Evolutionary conservation across 2,329 filamentous ascomycete species (phyloP), one percentile per base, ranked within the genome.

Genomic region (Cladosporium sp.): DNA sequence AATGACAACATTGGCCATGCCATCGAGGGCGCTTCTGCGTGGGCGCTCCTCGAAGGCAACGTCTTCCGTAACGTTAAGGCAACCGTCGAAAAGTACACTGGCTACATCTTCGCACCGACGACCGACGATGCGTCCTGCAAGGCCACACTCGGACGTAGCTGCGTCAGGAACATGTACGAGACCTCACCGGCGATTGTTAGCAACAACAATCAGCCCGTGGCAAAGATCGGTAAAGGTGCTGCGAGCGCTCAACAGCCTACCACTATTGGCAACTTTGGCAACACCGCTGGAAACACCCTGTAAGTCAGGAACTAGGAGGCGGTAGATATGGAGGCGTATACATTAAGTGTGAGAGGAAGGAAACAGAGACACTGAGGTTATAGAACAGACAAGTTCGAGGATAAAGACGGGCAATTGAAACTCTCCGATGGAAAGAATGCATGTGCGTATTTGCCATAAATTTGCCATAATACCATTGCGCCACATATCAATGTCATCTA

Each of bases 1-100:
- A 80, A 84, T 74, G 80, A 82, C 72, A 84, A 82, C 75, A 73
- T 77, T 21, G 83, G 83, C 55, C 86, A 88, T 76, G 83, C 85
- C 18, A 87, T 88, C 74, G 86, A 87, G 69, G 75, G 68, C 12
- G 68, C 67, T 5, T 64, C 65, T 2, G 63, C 66, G 18, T 72
- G 69, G 26, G 59, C 71, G 11, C 66, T 75, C 30, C 61, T 73
- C 26, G 72, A 75, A 51, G 73, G 72, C 47, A 55, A 44, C 21
- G 67, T 74, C 60, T 77, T 74, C 68, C 68, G 73, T 57, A 78
- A 77, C 54, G 71, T 73, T 62, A 73, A 78, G 70, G 80, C 86
- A 51, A 78, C 87, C 24, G 83, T 82, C 2, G 57, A 44, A 18
- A 86, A 88, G 77, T 86, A 86, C 52, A 77, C 85, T 59, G 88